A percentile compares a stretch with the other conserved stretches of the same genome.
Conservation (phyloP, 192 early-diverging fungal genomes). For the Umbelopsis isabellina region DNA sequence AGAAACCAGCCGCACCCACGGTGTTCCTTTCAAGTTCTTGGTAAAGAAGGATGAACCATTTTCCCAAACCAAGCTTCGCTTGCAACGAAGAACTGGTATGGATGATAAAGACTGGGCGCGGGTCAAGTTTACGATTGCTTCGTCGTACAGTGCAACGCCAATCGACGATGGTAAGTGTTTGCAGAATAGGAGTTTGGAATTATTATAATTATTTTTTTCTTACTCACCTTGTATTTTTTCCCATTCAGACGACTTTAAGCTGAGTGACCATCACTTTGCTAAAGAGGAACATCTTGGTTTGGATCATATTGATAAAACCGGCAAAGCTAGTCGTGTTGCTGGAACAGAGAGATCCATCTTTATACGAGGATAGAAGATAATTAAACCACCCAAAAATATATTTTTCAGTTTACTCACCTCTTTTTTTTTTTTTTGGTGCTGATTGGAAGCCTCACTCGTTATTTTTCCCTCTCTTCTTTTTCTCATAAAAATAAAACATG, state of each 20-base stretch:
- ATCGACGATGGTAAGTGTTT: constrained; percentile 28
- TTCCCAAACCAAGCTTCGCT: constrained; percentile 70
- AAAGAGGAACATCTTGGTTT: constrained; percentile 48
- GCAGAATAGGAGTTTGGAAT: constrained; percentile 1
- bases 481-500: constrained; percentile 19
- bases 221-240: not conserved
- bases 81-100: constrained; percentile 73
- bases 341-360: constrained; percentile 47
- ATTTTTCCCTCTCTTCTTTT: not conserved
- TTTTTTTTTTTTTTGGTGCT: constrained; percentile 6
- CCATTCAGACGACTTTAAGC: constrained; percentile 30
- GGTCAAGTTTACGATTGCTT: constrained; percentile 59
- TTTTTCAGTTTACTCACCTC: not conserved
- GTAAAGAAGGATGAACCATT: constrained; percentile 70
- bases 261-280: constrained; percentile 30
- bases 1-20: constrained; percentile 68
- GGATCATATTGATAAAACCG: constrained; percentile 56
- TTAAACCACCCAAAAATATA: not conserved
- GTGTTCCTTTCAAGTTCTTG: constrained; percentile 84
- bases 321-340: constrained; percentile 38
- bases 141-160: not conserved
- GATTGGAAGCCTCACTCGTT: not conserved
- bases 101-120: constrained; percentile 83
- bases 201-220: not conserved
- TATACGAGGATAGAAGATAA: constrained; percentile 44